Conservation (phyloP, 768 basidiomycete genomes). For the Naganishia randhawae region DNA sequence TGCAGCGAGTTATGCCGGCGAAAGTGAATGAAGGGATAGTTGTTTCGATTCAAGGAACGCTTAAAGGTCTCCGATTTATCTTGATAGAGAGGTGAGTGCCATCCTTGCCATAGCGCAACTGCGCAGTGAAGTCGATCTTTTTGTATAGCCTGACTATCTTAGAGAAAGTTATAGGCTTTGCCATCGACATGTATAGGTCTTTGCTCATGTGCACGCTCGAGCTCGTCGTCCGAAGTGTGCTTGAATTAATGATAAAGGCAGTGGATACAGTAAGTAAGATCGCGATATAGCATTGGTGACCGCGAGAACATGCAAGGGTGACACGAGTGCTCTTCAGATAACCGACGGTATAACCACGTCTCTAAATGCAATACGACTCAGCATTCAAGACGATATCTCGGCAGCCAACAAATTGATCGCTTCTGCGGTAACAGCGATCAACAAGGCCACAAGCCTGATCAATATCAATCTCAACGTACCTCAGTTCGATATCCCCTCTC, state of each 20-base stretch:
- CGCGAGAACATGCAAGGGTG: background rate
- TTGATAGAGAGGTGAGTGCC: slow-evolving; percentile 53
- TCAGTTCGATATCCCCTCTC: slow-evolving; percentile 68
- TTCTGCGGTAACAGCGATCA: slow-evolving; percentile 63
- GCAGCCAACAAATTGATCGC: slow-evolving; percentile 67
- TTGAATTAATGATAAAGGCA: slow-evolving; percentile 74
- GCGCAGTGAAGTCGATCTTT: background rate
- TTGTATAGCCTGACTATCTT: slow-evolving; percentile 66
- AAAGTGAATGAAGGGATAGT: slow-evolving; percentile 77
- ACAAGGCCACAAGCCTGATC: slow-evolving; percentile 64
- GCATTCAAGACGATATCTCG: slow-evolving; percentile 68
- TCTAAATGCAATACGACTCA: slow-evolving; percentile 61
- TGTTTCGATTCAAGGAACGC: slow-evolving; percentile 70
- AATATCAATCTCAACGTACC: slow-evolving; percentile 62
- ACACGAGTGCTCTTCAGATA: slow-evolving; percentile 55
- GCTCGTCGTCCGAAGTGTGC: slow-evolving; percentile 73
- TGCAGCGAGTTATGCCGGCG: slow-evolving; percentile 82
- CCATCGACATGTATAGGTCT: slow-evolving; percentile 86
- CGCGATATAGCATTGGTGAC: background rate
- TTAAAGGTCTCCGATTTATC: slow-evolving; percentile 70
- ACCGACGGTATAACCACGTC: slow-evolving; percentile 64
- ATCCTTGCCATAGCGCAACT: no score
- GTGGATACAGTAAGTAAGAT: slow-evolving; percentile 68
- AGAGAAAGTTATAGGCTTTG: slow-evolving; percentile 84
- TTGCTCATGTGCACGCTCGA: slow-evolving; percentile 92